phyloP scores from a whole-genome alignment of 2,329 filamentous ascomycete genomes.

The Tolypocladium guangdongense region DNA sequence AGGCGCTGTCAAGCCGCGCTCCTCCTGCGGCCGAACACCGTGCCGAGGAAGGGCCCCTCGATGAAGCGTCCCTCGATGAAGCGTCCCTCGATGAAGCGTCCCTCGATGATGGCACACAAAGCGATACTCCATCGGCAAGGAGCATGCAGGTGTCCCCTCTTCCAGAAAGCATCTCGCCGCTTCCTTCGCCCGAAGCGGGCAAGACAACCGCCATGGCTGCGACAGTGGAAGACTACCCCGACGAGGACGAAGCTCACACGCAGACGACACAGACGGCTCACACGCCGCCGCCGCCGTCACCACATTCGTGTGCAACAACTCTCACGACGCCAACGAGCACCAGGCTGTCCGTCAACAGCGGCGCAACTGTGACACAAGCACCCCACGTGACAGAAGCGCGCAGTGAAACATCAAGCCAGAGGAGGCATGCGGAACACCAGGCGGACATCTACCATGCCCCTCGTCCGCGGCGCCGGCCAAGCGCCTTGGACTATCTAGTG shows the following conservation, averaged over 20 bases:
- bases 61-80: not conserved
- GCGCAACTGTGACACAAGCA: not conserved
- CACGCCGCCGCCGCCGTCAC: conserved; percentile 1
- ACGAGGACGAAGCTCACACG: conserved; percentile 1
- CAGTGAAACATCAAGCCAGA: not conserved
- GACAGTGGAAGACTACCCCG: conserved; percentile 5
- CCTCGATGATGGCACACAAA: not conserved
- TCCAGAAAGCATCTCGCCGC: conserved; percentile 1
- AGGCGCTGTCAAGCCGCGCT: not conserved
- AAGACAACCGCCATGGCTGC: not conserved
- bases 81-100: not conserved
- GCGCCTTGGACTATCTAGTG: conserved; percentile 10
- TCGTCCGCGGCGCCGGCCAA: conserved; percentile 6
- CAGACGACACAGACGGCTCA: not conserved
- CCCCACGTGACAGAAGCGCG: not conserved
- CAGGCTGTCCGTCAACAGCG: not conserved
- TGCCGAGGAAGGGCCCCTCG: not conserved
- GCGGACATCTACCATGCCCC: conserved; percentile 3
- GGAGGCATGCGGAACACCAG: not conserved
- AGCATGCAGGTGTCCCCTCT: not conserved
- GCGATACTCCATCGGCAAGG: not conserved
- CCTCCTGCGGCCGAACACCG: not conserved
- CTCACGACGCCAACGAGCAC: not conserved
- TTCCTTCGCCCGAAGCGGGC: not conserved
- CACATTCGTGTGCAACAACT: not conserved